phyloP scores from a whole-genome alignment of 257 asterid species.

The Striga asiatica region DNA sequence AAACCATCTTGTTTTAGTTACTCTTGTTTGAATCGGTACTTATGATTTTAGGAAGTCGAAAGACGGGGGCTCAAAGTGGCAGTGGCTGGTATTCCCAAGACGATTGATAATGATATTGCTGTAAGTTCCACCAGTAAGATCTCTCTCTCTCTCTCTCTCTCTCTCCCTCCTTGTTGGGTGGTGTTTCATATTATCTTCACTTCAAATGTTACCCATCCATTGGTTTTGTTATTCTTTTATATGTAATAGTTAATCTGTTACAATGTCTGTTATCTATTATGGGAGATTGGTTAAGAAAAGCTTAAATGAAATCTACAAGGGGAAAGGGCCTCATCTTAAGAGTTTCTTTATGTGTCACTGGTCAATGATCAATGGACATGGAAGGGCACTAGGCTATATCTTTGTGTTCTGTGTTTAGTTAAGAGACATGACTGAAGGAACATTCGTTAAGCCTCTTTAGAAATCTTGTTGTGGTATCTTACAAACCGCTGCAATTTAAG shows the following conservation, averaged over 20 bases:
- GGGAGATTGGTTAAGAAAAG: not conserved
- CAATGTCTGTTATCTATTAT: constrained; percentile 4
- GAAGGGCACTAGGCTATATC: not conserved
- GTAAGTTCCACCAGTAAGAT: constrained; percentile 36
- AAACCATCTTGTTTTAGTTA: constrained; percentile 4
- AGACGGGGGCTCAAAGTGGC: constrained; percentile 77
- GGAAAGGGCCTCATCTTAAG: not conserved
- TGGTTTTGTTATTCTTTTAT: not conserved
- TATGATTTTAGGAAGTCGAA: constrained; percentile 61
- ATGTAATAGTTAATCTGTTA: too few species aligned
- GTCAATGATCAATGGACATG: not conserved
- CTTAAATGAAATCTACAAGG: constrained; percentile 4
- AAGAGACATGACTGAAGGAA: constrained; percentile 1
- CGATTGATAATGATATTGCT: constrained; percentile 90
- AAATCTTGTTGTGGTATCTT: not conserved
- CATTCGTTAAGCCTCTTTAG: not conserved
- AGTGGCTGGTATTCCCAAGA: constrained; percentile 95
- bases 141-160: constrained; percentile 15
- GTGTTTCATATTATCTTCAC: constrained; percentile 1
- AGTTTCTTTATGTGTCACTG: constrained; percentile 5
- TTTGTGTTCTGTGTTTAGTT: not conserved
- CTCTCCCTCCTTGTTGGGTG: not conserved
- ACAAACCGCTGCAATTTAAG: not conserved
- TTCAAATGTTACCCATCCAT: not conserved
- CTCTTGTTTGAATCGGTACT: constrained; percentile 11